Percentiles rank a stretch among this genome's conserved stretches.
Evolutionary conservation across 2,329 filamentous ascomycete genomes (phyloP).

Genomic region (Nemania serpens): DNA sequence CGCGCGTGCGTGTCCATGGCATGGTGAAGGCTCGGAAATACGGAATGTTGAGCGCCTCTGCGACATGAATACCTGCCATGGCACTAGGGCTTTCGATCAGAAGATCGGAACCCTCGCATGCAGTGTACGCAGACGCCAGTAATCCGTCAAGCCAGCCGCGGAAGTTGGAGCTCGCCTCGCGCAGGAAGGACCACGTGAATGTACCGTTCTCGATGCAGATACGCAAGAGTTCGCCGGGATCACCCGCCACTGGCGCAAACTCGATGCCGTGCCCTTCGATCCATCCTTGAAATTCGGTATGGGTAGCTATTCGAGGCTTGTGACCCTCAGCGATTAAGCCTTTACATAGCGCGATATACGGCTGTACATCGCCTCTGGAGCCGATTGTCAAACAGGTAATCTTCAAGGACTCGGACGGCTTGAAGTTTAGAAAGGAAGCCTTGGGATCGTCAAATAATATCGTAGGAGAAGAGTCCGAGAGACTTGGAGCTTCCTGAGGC

Average conservation of each 20-base stretch:
- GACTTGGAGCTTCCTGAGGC: slow-evolving; percentile 50
- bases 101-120: slow-evolving; percentile 85
- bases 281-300: slow-evolving; percentile 88
- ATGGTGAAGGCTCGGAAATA: slow-evolving; percentile 98
- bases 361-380: slow-evolving; percentile 93
- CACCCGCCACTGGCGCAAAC: slow-evolving; percentile 85
- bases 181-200: slow-evolving; percentile 90
- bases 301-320: slow-evolving; percentile 84
- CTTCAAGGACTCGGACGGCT: slow-evolving; percentile 75
- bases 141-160: slow-evolving; percentile 94
- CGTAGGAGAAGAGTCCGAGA: slow-evolving; percentile 64
- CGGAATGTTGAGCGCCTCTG: slow-evolving; percentile 87
- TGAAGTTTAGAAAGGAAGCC: slow-evolving; percentile 89
- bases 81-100: slow-evolving; percentile 94
- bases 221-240: slow-evolving; percentile 92
- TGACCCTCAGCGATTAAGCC: slow-evolving; percentile 88
- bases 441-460: slow-evolving; percentile 89
- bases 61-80: slow-evolving; percentile 98
- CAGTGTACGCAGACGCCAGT: slow-evolving; percentile 77
- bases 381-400: slow-evolving; percentile 96
- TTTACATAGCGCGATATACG: slow-evolving; percentile 95
- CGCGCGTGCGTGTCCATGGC: slow-evolving; percentile 95
- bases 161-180: slow-evolving; percentile 84
- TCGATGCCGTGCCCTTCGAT: slow-evolving; percentile 92
- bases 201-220: slow-evolving; percentile 97